A percentile compares a stretch with the other conserved stretches of the same genome.
phyloP scores from a whole-genome alignment of 768 basidiomycete genomes.

The Sutorius australiensis region DNA sequence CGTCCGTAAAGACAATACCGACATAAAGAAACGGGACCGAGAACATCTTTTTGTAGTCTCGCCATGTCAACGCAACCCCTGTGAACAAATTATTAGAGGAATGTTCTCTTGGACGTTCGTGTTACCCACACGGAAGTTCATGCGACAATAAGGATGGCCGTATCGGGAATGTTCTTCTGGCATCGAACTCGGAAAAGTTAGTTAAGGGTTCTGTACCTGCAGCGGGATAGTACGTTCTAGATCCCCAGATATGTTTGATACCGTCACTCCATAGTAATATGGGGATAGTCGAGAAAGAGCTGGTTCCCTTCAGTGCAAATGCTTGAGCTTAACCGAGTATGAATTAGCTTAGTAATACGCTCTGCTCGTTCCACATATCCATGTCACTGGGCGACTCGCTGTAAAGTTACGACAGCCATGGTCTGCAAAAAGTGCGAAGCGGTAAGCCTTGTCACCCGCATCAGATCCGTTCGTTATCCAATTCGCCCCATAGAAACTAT shows the following conservation, averaged over 20 bases:
- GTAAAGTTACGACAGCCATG: conserved; percentile 42
- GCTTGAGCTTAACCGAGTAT: not conserved
- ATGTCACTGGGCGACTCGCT: conserved; percentile 5
- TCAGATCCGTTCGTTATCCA: conserved; percentile 2
- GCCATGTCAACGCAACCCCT: conserved; percentile 33
- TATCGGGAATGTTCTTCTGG: conserved; percentile 18
- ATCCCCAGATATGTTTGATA: not conserved
- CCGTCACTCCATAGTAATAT: not conserved
- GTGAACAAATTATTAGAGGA: conserved; percentile 16
- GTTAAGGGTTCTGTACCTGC: not conserved
- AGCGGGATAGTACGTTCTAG: not conserved
- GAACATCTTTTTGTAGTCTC: conserved; percentile 28
- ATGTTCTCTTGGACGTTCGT: conserved; percentile 5
- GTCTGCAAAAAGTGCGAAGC: conserved; percentile 87
- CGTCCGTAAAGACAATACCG: conserved; percentile 23
- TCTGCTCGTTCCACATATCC: not conserved
- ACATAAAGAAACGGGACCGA: conserved; percentile 29
- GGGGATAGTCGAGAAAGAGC: not conserved
- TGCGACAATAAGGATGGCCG: conserved; percentile 29
- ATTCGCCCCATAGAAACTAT: conserved; percentile 63
- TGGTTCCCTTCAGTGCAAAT: not conserved
- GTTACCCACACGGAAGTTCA: conserved; percentile 22
- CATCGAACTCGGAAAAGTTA: conserved; percentile 4
- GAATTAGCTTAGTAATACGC: conserved; percentile 18
- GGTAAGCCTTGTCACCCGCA: conserved; percentile 37